Evolutionary conservation across 345 rosid species (phyloP).

Genomic region (Jatropha curcas): DNA sequence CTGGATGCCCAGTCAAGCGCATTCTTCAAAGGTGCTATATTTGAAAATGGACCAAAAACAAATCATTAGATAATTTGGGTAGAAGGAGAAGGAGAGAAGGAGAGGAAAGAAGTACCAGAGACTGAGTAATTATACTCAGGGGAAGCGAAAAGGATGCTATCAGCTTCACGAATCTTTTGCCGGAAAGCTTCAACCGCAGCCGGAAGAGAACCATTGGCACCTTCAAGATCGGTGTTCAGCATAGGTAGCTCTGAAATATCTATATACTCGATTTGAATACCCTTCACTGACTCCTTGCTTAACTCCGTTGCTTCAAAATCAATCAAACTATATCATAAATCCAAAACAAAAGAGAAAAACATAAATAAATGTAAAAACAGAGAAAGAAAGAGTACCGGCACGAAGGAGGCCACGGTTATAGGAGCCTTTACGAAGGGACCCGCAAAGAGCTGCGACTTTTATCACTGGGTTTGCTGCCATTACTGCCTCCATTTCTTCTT

Average conservation of each 20-base stretch:
- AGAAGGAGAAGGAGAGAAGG: no score
- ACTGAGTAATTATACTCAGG: slow-evolving; percentile 81
- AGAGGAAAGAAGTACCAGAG: slow-evolving; percentile 39
- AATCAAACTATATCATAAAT: neutral
- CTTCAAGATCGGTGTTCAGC: slow-evolving; percentile 32
- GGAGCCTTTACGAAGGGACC: slow-evolving; percentile 77
- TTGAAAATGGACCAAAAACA: neutral
- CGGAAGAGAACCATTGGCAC: slow-evolving; percentile 50
- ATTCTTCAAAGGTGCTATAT: slow-evolving; percentile 81
- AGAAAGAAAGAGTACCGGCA: slow-evolving; percentile 37
- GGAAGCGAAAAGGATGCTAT: slow-evolving; percentile 71
- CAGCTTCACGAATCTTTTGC: slow-evolving; percentile 57
- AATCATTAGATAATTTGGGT: neutral
- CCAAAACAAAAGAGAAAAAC: neutral
- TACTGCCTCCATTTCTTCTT: slow-evolving; percentile 40
- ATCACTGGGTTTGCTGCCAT: slow-evolving; percentile 42
- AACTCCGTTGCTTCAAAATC: slow-evolving; percentile 17
- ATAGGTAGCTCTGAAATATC: slow-evolving; percentile 24
- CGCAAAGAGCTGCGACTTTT: slow-evolving; percentile 73
- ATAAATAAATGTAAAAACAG: neutral
- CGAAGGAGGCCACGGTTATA: slow-evolving; percentile 70
- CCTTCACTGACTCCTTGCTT: slow-evolving; percentile 14
- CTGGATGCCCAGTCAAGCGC: slow-evolving; percentile 94
- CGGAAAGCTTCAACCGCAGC: slow-evolving; percentile 67
- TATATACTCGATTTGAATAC: slow-evolving; percentile 21